Base-by-base conservation (phyloP, 2,329 filamentous ascomycete species). In the Fusarium sp. region DNA sequence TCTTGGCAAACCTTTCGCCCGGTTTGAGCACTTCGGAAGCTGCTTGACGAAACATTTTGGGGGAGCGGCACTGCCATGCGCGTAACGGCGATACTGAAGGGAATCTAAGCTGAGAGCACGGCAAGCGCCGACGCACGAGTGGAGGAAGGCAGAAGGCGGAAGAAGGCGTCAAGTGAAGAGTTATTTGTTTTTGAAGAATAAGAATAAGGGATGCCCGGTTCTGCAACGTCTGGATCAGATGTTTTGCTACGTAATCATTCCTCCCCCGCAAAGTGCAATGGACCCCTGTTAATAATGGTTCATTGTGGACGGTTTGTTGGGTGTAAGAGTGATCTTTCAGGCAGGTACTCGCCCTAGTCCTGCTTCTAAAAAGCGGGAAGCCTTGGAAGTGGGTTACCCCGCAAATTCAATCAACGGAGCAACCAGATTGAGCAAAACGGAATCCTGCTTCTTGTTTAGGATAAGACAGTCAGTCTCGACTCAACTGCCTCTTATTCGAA, bases 11-110 rank as follows among this genome's bases (percentile, higher is more conserved):
- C 37, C 34, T 46, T 40, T 46, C 45, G 33, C 42, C 37, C 26
- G 36, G 30, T 33, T 26, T 37, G 26, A 63, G 57, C 37, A 53
- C 53, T 23, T 30, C 36, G 8, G 38, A 16, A 26, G 57, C 40
- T 45, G 49, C 42, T 57, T 44, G 30, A 47, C 70, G 65, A 60
- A 68, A 52, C 72, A 72, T 74, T 40, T 69, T 63, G 57, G 38
- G 52, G 45, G 57, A 40, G 16, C 20, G 47, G 45, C 26, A 38
- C 26, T 18, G 28, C 26, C 53, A 28, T 38, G 18, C 20, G 44
- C 31, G n/a, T 28, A 41, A 30, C 30, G 33, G 44, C 34, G 42
- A 28, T 44, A 13, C 26, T 30, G 28, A 23, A 26, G n/a, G 10
- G 18, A n/a, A 40, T 18, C 12, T 9, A 28, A 18, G 33, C 23